Evolutionary conservation across 352 stramenopile species (phyloP), one percentile per base, ranked within the genome.

Genomic region (Aphanomyces euteiches): DNA sequence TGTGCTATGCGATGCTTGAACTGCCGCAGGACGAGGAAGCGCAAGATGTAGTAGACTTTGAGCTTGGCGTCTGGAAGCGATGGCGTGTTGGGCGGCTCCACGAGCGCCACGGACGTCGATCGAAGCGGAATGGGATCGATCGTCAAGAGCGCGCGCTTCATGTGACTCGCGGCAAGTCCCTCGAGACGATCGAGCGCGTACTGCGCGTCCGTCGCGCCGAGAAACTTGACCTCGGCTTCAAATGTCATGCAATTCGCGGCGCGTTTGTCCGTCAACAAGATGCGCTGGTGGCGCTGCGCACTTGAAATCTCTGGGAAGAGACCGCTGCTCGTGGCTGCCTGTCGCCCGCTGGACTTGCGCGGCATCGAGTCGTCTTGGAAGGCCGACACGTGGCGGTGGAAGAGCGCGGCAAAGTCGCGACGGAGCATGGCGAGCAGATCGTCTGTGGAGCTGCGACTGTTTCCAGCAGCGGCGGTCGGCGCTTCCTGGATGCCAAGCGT

Each of bases 91-190:
- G 54, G 54, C 19, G 54, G 54, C 54, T 61, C 54, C 19, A 17
- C 21, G 8, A 61, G 54, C 8, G 54, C 19, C 34, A 13, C 54
- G 5, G 54, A 61, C 7, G 3, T 66, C 63, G 45, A 13, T 38
- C 36, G 47, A 1, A 48, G 41, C 36, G 50, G 15, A 56, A 53
- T 3, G 66, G 34, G 19, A 2, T 74, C 37, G 34, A 56, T n/a
- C 81, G n/a, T 37, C 19, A 89, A 69, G 39, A 75, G 60, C 19
- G 80, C 75, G 13, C 78, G 78, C 34, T 78, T 74, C 38, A 76
- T 77, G 47, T 89, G 80, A 3, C 48, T 77, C 48, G 40, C 66
- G 7, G 74, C 77, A 1, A 86, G 74, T 5, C 59, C 60, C 34
- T 80, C 75, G 1, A 90, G 56, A 19, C 83, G 73, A 47, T 70